These are phyloP conservation scores for Tulasnella sp. DNA, from an alignment of 768 basidiomycete species.

Conservation along the genomic window DNA sequence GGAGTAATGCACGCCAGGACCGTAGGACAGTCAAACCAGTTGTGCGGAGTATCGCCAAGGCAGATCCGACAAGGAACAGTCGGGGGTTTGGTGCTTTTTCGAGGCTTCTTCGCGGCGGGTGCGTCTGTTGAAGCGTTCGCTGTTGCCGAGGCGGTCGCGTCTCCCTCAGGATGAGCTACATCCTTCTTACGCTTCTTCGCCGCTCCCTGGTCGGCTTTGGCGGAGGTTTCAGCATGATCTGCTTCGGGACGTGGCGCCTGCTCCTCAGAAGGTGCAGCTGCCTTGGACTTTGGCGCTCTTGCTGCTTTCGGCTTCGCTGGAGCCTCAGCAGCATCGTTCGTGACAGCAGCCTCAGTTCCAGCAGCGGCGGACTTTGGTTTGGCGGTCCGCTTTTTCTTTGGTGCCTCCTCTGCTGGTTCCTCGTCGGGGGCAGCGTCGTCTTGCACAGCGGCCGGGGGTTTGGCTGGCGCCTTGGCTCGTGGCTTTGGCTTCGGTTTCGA, in stretches of 20 bases:
- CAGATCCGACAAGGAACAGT: not conserved
- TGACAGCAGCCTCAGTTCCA: not conserved
- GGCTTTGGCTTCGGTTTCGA: not conserved
- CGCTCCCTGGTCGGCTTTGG: not conserved
- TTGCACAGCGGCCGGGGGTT: not conserved
- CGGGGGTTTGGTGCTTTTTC: not conserved
- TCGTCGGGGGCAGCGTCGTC: not conserved
- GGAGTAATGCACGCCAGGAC: not conserved
- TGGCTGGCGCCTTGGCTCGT: not conserved
- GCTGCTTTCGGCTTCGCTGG: not conserved
- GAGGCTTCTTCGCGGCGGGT: not conserved
- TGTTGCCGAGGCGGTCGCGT: not conserved
- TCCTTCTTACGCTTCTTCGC: not conserved
- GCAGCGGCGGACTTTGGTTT: not conserved
- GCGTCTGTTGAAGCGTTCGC: not conserved
- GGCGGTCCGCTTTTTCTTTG: not conserved
- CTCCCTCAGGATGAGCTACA: not conserved
- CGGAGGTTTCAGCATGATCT: not conserved
- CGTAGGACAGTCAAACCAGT: conserved; percentile 5
- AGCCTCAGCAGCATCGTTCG: not conserved
- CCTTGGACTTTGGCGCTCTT: not conserved
- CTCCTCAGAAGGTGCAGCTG: not conserved
- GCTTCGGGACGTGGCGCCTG: not conserved
- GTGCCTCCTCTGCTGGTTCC: not conserved
- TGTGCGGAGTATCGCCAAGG: not conserved